Evolutionary conservation across 176 grass and related monocot species (phyloP), one percentile per base, ranked within the genome.

Genomic region (Aechmea fasciata): DNA sequence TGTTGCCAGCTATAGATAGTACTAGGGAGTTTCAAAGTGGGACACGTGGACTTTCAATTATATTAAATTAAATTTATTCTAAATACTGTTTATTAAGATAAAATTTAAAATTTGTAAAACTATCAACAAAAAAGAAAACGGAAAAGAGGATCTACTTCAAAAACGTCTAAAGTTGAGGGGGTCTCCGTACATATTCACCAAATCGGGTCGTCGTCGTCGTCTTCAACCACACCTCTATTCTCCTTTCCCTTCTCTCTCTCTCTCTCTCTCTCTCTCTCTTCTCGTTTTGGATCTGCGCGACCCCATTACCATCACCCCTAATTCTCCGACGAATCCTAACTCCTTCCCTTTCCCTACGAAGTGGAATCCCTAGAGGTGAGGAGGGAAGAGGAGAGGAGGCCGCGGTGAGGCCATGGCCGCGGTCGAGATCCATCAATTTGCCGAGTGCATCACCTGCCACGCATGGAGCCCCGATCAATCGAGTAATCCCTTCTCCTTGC

Each of bases 391-490:
- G 54, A 57, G 54, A 59, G 19, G 52, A 57, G 55, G 20, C 15
- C 17, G 55, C 55, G 55, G 55, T 61, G 55, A 61, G 63, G 28
- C 14, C 52, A 83, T 87, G 84, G 94, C 89, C 48, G 94, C 84
- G 47, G 80, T 77, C 55, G 89, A 84, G 77, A 77, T 90, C 77
- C 87, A 90, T 82, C 94, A 99, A 69, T 99, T 99, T 80, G 90
- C 90, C 52, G 87, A 99, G 90, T 90, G 94, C 87, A 99, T 99
- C 79, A 93, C 94, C 73, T 99, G 90, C 77, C 94, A 99, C 73
- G 87, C 90, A 0, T 99, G 94, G 94, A 93, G 87, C 80, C 84
- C 87, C 70, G 89, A 99, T 86, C 87, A 84, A 57, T 79, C 84
- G 1, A 90, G 94, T 99, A 84, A 80, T 59, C 11, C 2, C 52